These are phyloP conservation scores for Bolboschoenus planiculmis DNA, from an alignment of 176 grass and related monocot species.

Conservation along the genomic window DNA sequence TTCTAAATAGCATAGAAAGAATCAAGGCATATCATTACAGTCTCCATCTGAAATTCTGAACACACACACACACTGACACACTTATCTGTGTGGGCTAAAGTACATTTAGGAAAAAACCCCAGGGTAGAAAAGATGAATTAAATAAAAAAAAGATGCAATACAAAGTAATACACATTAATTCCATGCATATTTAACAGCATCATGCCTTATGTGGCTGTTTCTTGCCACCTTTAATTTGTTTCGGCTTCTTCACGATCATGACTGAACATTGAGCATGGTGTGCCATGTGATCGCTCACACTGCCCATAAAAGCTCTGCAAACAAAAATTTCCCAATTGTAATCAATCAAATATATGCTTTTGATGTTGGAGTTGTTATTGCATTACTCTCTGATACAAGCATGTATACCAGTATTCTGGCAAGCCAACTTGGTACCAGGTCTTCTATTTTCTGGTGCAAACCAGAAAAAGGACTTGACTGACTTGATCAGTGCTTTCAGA, in stretches of 20 bases:
- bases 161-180: neutral
- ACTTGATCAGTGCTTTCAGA: neutral
- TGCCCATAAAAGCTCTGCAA: conserved; percentile 49
- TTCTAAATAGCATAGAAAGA: neutral
- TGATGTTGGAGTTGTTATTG: neutral
- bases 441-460: neutral
- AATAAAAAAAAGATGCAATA: neutral
- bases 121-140: neutral
- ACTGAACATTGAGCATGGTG: conserved; percentile 54
- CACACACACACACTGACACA: neutral
- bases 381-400: neutral
- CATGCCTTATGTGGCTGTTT: neutral
- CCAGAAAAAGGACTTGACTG: neutral
- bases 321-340: neutral
- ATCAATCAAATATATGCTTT: neutral
- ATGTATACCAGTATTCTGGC: neutral
- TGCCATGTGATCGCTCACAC: conserved; percentile 72
- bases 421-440: neutral
- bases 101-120: neutral
- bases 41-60: neutral
- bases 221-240: conserved; percentile 5
- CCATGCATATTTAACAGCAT: neutral
- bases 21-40: neutral
- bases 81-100: neutral
- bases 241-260: conserved; percentile 56